phyloP scores from a whole-genome alignment of 139 green algal genomes.

The Pseudopediastrum boryanum region DNA sequence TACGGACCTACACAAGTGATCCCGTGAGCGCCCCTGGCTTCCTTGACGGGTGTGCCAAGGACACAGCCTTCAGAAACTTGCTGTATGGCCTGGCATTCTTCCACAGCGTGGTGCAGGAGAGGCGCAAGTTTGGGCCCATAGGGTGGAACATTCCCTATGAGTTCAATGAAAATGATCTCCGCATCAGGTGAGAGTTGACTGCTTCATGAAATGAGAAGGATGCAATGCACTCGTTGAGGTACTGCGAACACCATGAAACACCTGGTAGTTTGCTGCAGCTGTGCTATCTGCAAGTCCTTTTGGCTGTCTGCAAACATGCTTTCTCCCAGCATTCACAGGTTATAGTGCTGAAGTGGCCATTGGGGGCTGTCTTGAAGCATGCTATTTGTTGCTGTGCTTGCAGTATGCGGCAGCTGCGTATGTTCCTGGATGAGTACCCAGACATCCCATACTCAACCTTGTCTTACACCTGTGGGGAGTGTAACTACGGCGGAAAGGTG shows the following conservation, averaged over 20 bases:
- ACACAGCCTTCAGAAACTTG: conserved; percentile 69
- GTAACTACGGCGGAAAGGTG: conserved; percentile 84
- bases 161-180: conserved; percentile 84
- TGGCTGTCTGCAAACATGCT: no score
- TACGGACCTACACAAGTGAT: conserved; percentile 77
- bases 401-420: conserved; percentile 73
- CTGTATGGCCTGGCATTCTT: conserved; percentile 82
- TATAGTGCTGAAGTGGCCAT: no score
- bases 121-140: conserved; percentile 80
- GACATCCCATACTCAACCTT: conserved; percentile 76
- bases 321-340: no score
- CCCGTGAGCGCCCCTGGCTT: conserved; percentile 70
- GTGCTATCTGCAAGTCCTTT: no score
- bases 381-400: not conserved
- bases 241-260: no score
- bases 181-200: conserved; percentile 62
- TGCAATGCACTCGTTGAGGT: no score
- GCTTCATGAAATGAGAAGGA: no score
- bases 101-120: conserved; percentile 67
- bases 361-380: not conserved
- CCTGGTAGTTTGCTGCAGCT: no score
- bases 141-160: conserved; percentile 87
- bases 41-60: conserved; percentile 67
- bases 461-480: conserved; percentile 72
- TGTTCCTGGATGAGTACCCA: conserved; percentile 85